Percentiles rank a stretch among this genome's conserved stretches.
Conservation (phyloP, 306 rosid genomes). For the Pueraria montana region DNA sequence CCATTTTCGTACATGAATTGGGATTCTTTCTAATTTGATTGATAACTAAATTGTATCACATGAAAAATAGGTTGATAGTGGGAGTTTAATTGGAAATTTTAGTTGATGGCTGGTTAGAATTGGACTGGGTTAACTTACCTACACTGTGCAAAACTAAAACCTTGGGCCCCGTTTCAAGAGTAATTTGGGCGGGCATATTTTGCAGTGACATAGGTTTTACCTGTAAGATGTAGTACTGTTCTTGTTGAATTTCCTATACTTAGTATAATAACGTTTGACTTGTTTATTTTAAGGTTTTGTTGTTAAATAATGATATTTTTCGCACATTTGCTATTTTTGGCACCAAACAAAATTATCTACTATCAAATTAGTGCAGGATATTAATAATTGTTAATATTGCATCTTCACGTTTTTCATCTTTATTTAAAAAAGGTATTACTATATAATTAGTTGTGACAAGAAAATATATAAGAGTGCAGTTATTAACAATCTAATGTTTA, state of each 20-base stretch:
- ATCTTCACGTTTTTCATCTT: neutral
- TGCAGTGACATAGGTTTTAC: neutral
- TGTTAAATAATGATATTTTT: neutral
- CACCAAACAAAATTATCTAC: neutral
- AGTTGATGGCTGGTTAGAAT: too few relatives aligned
- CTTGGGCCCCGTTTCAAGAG: too few relatives aligned
- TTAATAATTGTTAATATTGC: neutral
- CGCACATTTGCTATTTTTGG: neutral
- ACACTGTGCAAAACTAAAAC: neutral
- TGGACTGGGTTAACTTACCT: neutral
- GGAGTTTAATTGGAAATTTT: neutral
- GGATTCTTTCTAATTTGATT: neutral
- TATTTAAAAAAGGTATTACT: neutral
- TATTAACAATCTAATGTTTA: neutral
- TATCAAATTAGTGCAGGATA: neutral
- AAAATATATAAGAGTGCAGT: neutral
- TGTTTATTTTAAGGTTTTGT: neutral
- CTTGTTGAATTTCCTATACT: too few relatives aligned
- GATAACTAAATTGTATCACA: neutral
- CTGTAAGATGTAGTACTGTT: neutral
- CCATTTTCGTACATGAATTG: neutral
- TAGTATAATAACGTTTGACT: neutral
- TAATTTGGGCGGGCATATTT: neutral
- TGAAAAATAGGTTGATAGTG: neutral
- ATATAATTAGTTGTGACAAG: neutral